phyloP scores from a whole-genome alignment of 2,329 filamentous ascomycete genomes.

The Orbilia blumenaviensis region DNA sequence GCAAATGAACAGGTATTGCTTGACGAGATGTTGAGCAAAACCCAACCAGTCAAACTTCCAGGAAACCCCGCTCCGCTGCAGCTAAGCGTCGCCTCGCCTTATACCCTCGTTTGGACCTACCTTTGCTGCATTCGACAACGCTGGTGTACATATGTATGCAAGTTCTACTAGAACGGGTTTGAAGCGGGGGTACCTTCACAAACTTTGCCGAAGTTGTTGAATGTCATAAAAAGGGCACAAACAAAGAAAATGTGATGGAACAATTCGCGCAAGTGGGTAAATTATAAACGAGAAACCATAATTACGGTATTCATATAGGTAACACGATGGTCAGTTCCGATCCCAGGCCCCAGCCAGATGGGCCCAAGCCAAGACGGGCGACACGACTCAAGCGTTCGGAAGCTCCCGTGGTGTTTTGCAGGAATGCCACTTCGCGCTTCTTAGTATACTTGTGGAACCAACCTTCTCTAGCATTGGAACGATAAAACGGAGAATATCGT shows the following conservation, averaged over 20 bases:
- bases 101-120: constrained; percentile 20
- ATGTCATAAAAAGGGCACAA: constrained; percentile 5
- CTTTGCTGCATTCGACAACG: background rate
- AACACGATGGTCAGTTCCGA: background rate
- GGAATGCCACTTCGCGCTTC: background rate
- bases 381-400: background rate
- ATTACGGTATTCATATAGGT: background rate
- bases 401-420: background rate
- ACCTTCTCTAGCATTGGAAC: too few species aligned
- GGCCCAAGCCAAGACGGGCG: background rate
- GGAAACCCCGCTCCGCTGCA: constrained; percentile 16
- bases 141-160: background rate
- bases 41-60: background rate
- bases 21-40: background rate
- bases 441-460: too few species aligned
- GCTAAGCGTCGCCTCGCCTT: constrained; percentile 20
- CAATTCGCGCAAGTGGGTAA: too few species aligned
- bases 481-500: too few species aligned
- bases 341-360: background rate
- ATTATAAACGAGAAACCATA: background rate
- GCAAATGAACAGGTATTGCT: constrained; percentile 1
- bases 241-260: background rate
- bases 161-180: background rate
- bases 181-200: background rate
- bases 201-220: background rate